These are phyloP conservation scores for Bryoglossum gracile DNA, from an alignment of 495 filamentous ascomycete genomes.

Conservation along the genomic window DNA sequence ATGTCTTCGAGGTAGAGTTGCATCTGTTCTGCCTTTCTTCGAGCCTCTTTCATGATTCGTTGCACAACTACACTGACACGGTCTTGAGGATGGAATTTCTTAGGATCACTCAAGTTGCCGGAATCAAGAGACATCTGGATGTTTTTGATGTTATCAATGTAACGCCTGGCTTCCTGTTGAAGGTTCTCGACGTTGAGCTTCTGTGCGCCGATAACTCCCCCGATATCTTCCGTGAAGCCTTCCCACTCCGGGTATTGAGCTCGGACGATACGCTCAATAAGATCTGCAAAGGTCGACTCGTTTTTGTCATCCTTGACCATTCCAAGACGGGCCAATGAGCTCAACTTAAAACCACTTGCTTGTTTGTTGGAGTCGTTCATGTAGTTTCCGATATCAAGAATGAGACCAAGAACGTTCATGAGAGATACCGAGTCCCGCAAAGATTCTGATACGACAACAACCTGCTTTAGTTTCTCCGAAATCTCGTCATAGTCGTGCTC, in stretches of 20 bases:
- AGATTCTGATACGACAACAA: conserved; percentile 81
- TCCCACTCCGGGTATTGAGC: conserved; percentile 97
- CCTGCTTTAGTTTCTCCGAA: conserved; percentile 67
- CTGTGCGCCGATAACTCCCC: conserved; percentile 71
- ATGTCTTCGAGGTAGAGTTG: conserved; percentile 90
- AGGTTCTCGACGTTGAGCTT: conserved; percentile 95
- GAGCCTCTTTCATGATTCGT: conserved; percentile 90
- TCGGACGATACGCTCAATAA: conserved; percentile 95
- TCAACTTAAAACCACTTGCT: conserved; percentile 94
- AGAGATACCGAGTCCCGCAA: conserved; percentile 82
- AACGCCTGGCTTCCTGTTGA: conserved; percentile 79
- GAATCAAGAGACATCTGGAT: conserved; percentile 86
- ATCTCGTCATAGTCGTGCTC: conserved; percentile 91
- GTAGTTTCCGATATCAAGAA: conserved; percentile 96
- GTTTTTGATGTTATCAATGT: conserved; percentile 91
- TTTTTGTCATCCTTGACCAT: conserved; percentile 99
- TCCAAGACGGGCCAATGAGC: conserved; percentile 83
- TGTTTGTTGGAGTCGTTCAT: conserved; percentile 99
- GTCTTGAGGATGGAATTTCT: conserved; percentile 97
- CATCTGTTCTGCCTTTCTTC: conserved; percentile 95
- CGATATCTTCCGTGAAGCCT: conserved; percentile 76
- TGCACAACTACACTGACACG: conserved; percentile 88
- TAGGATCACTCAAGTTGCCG: conserved; percentile 90
- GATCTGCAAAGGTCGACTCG: conserved; percentile 88
- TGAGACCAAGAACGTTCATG: conserved; percentile 93